These are phyloP conservation scores for Fusarium ambrosium DNA, from an alignment of 2,329 filamentous ascomycete genomes.

Conservation along the genomic window DNA sequence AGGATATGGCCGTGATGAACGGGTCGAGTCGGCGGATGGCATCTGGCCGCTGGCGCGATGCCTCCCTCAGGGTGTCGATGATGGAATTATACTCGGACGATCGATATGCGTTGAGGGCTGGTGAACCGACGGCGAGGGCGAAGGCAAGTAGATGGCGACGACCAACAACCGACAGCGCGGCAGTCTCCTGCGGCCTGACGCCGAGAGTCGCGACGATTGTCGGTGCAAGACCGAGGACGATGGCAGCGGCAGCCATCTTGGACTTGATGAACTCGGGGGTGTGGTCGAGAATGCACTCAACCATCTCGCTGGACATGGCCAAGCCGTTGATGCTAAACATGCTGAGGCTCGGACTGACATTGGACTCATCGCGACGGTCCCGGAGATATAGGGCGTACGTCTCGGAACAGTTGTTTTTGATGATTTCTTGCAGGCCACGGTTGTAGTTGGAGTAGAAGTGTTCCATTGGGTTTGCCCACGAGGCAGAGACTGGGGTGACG, in stretches of 20 bases:
- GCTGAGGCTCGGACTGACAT: not conserved
- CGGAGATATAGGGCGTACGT: constrained; percentile 6
- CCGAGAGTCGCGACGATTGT: constrained; percentile 22
- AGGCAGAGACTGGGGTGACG: constrained; percentile 1
- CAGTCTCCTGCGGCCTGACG: constrained; percentile 17
- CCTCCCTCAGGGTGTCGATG: constrained; percentile 20
- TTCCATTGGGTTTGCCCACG: constrained; percentile 10
- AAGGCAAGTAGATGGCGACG: constrained; percentile 20
- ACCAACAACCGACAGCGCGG: constrained; percentile 19
- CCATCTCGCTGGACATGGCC: constrained; percentile 4
- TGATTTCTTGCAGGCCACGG: constrained; percentile 8
- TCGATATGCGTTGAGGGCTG: constrained; percentile 23
- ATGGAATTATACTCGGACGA: constrained; percentile 18
- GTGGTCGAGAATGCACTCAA: constrained; percentile 18
- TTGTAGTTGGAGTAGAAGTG: constrained; percentile 8
- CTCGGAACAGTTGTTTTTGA: constrained; percentile 12
- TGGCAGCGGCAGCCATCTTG: constrained; percentile 26
- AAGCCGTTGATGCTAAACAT: not conserved
- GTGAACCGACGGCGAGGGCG: constrained; percentile 18
- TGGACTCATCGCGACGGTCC: not conserved
- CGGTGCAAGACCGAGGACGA: constrained; percentile 19
- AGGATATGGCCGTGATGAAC: constrained; percentile 9
- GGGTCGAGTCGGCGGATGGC: constrained; percentile 13
- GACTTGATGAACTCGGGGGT: constrained; percentile 22
- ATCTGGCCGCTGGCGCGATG: not conserved